Conservation (phyloP, 192 early-diverging fungal genomes). For the Gonapodya prolifera region DNA sequence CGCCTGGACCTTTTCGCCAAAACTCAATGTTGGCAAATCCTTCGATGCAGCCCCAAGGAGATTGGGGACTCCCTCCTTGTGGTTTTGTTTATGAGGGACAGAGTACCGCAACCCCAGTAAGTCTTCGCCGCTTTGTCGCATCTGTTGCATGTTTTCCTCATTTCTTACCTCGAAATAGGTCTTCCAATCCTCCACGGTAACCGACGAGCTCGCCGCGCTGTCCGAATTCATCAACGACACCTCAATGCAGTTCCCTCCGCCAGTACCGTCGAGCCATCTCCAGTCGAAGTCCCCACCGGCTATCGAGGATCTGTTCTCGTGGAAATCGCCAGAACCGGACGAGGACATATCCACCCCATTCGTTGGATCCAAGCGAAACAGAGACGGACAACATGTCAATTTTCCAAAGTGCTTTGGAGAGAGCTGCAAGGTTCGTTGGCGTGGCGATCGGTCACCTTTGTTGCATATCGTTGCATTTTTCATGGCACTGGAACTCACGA, state of each 20-base stretch:
- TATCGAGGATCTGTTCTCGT: not conserved
- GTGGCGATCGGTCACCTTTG: too few species aligned
- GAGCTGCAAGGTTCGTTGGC: not conserved
- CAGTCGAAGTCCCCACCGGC: not conserved
- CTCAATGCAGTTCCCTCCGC: not conserved
- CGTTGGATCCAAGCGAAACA: not conserved
- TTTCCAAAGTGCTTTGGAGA: not conserved
- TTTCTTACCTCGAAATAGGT: too few species aligned
- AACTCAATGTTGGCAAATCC: not conserved
- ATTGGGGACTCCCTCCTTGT: not conserved
- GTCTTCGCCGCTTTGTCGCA: too few species aligned
- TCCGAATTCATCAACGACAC: not conserved
- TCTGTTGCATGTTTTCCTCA: too few species aligned
- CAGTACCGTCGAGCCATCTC: not conserved
- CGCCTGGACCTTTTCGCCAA: not conserved
- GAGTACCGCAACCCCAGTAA: not conserved
- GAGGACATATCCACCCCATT: not conserved
- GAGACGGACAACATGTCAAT: not conserved
- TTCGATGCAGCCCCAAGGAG: not conserved
- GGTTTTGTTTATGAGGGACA: not conserved
- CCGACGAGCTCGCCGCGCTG: not conserved
- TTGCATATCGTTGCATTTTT: too few species aligned
- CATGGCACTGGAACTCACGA: too few species aligned
- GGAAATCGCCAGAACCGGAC: not conserved
- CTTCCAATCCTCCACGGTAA: not conserved